Base-by-base conservation (phyloP, 192 early-diverging fungal species). In the Rhizophagus clarus region DNA sequence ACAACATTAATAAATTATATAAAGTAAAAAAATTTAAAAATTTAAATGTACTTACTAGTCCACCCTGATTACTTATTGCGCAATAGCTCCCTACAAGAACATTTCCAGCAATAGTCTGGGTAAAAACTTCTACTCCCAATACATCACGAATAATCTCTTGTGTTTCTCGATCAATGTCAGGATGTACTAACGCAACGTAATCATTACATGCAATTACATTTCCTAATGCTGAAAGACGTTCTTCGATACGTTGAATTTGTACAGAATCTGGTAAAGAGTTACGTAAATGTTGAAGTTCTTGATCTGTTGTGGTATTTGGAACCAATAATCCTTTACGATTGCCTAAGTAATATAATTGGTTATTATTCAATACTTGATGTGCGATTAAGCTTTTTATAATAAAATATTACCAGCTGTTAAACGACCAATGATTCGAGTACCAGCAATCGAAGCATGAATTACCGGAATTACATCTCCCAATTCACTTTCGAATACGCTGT, bases 191-290 rank as follows among this genome's bases (percentile, higher is more conserved):
- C 3, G 98, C 98, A 45, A 98, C 97, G 83, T 99, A 98, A 84
- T 99, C 98, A 84, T 99, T 99, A 89, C 98, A 99, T 26, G 96
- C 96, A 89, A 99, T 97, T 24, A 99, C 98, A 86, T 99, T 99
- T 64, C 98, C 98, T 31, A 99, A 88, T 29, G 98, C 98, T 40
- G 96, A 97, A 42, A 99, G 88, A 42, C 98, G 92, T 88, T 99
- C 98, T 85, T 99, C 98, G 20, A 99, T 94, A 60, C 98, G 93
- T 87, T 99, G 98, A 83, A 99, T 95, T 32, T 90, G 89, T 28
- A 99, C 95, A 20, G 86, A 85, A 62, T 99, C 98, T 11, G 98
- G 97, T 26, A 99, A 88, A 45, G 96, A 95, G 87, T 99, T 99
- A 72, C 98, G 89, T 64, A 99, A 85, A 81, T 99, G 98, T 84